Evolutionary conservation across 257 asterid species (phyloP).

Genomic region (Avicennia marina): DNA sequence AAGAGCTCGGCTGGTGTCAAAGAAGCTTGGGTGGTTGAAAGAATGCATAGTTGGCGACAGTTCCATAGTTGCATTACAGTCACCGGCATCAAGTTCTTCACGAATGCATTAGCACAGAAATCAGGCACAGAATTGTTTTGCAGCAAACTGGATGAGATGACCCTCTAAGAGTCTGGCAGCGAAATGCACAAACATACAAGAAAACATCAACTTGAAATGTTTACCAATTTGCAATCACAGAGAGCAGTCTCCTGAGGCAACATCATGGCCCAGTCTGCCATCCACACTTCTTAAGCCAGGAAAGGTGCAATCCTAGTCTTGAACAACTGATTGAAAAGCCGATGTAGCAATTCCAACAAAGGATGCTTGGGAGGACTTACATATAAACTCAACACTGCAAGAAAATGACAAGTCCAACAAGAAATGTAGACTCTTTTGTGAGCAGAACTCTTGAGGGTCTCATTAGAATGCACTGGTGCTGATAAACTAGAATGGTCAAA

Average conservation of each 20-base stretch:
- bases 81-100: slow-evolving; percentile 43
- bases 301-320: slow-evolving; percentile 70
- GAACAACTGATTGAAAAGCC: slow-evolving; percentile 59
- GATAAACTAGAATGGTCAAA: slow-evolving; percentile 80
- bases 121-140: slow-evolving; percentile 30
- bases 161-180: slow-evolving; percentile 27
- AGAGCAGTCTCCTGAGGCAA: slow-evolving; percentile 39
- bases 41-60: too few relatives aligned
- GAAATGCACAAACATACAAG: slow-evolving; percentile 50
- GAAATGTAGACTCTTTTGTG: slow-evolving; percentile 15
- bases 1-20: slow-evolving; percentile 5
- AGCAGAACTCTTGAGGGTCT: slow-evolving; percentile 22
- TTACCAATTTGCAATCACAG: slow-evolving; percentile 23
- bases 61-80: slow-evolving; percentile 34
- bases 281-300: slow-evolving; percentile 58
- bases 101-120: too few relatives aligned
- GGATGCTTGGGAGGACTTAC: slow-evolving; percentile 26
- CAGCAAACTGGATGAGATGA: slow-evolving; percentile 21
- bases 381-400: slow-evolving; percentile 27
- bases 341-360: slow-evolving; percentile 29
- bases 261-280: slow-evolving; percentile 72
- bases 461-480: slow-evolving; percentile 26
- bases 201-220: slow-evolving; percentile 23
- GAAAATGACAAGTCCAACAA: slow-evolving; percentile 42
- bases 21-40: too few relatives aligned